A percentile compares a stretch with the other conserved stretches of the same genome.
Conservation (phyloP, 1,284 basidiomycete species). For the Austroboletus novae-zelandiae region DNA sequence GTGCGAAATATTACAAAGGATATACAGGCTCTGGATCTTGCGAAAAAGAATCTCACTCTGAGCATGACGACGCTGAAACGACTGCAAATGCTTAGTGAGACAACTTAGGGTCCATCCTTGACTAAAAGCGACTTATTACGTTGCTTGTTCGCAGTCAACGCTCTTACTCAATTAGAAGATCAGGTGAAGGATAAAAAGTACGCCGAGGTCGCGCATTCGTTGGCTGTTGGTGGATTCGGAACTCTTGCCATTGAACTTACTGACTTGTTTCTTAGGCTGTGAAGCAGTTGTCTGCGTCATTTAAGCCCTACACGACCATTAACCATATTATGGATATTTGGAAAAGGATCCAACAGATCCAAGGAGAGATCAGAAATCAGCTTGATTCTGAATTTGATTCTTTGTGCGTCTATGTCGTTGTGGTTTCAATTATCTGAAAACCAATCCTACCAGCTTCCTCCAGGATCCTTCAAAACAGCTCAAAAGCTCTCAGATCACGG, state of each 20-base stretch:
- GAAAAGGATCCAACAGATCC: conserved; percentile 75
- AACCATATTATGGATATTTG: conserved; percentile 75
- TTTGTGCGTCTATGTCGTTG: conserved; percentile 58
- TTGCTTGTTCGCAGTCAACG: conserved; percentile 58
- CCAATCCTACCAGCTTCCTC: conserved; percentile 55
- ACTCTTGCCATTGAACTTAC: conserved; percentile 1
- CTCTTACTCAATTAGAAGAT: conserved; percentile 77
- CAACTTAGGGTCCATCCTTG: background rate
- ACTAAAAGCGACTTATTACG: background rate
- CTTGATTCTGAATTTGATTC: conserved; percentile 88
- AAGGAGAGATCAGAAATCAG: conserved; percentile 72
- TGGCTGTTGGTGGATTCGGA: conserved; percentile 53
- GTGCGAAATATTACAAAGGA: conserved; percentile 96
- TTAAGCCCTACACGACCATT: conserved; percentile 75
- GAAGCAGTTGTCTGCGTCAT: conserved; percentile 76
- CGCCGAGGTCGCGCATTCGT: conserved; percentile 77
- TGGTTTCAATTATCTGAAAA: conserved; percentile 4
- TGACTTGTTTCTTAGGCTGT: conserved; percentile 59
- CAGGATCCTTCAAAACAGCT: conserved; percentile 72
- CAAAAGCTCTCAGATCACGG: conserved; percentile 62
- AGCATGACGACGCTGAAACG: conserved; percentile 91
- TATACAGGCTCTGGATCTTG: conserved; percentile 91
- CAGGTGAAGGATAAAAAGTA: conserved; percentile 79
- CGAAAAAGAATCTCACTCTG: conserved; percentile 88
- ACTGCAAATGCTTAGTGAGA: conserved; percentile 89